Base-by-base conservation (phyloP, 2,329 filamentous ascomycete genomes). In the Trichoderma polysporum region DNA sequence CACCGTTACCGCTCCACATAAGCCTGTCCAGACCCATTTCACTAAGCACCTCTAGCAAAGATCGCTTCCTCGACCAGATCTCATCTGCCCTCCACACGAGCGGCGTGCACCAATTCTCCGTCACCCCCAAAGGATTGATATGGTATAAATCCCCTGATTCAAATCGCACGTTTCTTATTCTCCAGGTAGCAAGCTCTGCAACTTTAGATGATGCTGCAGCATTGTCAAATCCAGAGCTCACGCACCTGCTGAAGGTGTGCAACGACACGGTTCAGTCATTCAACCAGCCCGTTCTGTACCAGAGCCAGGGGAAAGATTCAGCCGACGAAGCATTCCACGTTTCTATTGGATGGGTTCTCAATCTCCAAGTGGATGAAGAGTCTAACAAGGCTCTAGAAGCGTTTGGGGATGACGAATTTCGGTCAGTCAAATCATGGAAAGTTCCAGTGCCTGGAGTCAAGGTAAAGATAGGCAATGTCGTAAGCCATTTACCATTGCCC, bases 21-120 rank as follows among this genome's bases (percentile, higher is more conserved):
- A 97, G 93, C 71, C 85, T 99, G 7, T 98, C 95, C 8, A 86
- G 92, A 6, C 91, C 95, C 0, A 81, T 98, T 59, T 85, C 89
- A 13, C 86, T 99, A 35, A 81, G 83, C 56, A 93, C 91, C 0
- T 83, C 88, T n/a, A 84, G 90, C 70, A 92, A 92, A 71, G 87
- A 90, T 31, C 72, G 70, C 0, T 97, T 97, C 74, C 80, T 91
- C 5, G 78, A 84, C 4, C 77, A 78, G 0, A 76, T 97, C 5
- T 76, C 79, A 39, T 74, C 77, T 1, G 73, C 78, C 9, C 71
- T 90, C 4, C 49, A 54, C 2, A 63, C 66, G 2, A 71, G 73
- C 41, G 67, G 76, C 66, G 66, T 74, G 15, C 54, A 56, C 3
- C 67, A 73, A 15, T 84, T 84, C 65, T 67, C 72, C 6, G 76